These are phyloP conservation scores for Ganoderma boninense DNA, from an alignment of 1,284 basidiomycete genomes.

Conservation along the genomic window DNA sequence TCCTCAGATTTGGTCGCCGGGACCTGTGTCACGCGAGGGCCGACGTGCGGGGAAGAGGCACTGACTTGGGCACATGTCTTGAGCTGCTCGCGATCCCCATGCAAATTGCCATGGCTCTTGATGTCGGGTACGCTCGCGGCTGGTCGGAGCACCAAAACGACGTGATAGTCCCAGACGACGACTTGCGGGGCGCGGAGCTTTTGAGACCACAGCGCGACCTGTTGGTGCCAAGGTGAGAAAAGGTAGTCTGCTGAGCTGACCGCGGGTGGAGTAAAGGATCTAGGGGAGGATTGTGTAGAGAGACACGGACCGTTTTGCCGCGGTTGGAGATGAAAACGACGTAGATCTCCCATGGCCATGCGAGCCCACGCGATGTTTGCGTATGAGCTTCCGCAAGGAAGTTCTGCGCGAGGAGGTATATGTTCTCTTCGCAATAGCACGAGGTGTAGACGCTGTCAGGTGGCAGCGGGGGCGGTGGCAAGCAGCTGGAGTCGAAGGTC, in stretches of 20 bases:
- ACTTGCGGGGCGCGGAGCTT: constrained; percentile 46
- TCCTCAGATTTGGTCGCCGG: background rate
- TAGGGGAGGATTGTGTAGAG: background rate
- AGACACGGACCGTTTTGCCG: constrained; percentile 56
- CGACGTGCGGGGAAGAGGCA: background rate
- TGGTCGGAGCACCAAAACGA: constrained; percentile 60
- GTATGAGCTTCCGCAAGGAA: constrained; percentile 45
- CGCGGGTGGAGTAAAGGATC: background rate
- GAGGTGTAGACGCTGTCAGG: constrained; percentile 45
- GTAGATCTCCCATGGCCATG: constrained; percentile 56
- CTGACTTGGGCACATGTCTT: background rate
- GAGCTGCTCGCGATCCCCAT: background rate
- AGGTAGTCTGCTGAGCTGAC: background rate
- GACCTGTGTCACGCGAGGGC: constrained; percentile 15
- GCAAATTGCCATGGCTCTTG: background rate
- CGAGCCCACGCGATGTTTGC: constrained; percentile 18
- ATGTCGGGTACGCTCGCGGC: constrained; percentile 24
- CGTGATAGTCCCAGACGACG: constrained; percentile 84
- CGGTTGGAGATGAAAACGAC: constrained; percentile 74
- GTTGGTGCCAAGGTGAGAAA: constrained; percentile 10
- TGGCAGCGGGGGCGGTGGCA: constrained; percentile 35
- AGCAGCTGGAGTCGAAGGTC: background rate
- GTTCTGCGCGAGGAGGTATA: constrained; percentile 62
- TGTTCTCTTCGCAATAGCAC: constrained; percentile 76
- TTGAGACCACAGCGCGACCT: constrained; percentile 76